phyloP scores from a whole-genome alignment of 352 stramenopile species.

The Globisporangium okanoganense region DNA sequence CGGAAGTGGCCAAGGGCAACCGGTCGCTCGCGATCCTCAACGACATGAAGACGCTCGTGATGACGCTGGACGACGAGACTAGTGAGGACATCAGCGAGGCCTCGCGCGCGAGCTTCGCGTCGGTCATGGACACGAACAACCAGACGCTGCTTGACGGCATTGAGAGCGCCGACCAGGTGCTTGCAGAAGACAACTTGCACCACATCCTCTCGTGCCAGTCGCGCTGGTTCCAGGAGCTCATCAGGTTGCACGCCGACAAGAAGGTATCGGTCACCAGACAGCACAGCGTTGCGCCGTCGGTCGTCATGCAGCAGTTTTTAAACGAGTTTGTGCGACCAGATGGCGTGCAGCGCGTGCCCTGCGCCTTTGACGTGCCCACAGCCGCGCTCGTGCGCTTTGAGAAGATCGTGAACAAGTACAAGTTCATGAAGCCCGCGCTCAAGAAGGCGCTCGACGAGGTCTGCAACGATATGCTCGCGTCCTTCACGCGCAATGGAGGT shows the following conservation, averaged over 20 bases:
- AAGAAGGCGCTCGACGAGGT: conserved; percentile 66
- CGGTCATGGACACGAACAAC: conserved; percentile 19
- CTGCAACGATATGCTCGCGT: conserved; percentile 57
- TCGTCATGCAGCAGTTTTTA: conserved; percentile 37
- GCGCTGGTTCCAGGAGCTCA: conserved; percentile 46
- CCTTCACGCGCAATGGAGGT: conserved; percentile 35
- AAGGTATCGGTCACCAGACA: conserved; percentile 11
- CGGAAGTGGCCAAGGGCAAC: conserved; percentile 55
- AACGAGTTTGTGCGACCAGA: conserved; percentile 21
- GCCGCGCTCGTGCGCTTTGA: conserved; percentile 56
- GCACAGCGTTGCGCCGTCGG: conserved; percentile 10
- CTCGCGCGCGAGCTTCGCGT: conserved; percentile 27
- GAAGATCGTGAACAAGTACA: conserved; percentile 59
- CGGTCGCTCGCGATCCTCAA: conserved; percentile 51
- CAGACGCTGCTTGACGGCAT: conserved; percentile 47
- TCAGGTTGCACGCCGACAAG: conserved; percentile 49
- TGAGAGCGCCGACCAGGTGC: conserved; percentile 42
- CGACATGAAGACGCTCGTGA: conserved; percentile 37
- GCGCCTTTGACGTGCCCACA: conserved; percentile 38
- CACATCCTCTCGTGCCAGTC: conserved; percentile 58
- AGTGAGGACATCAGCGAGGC: conserved; percentile 8
- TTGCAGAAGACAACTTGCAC: conserved; percentile 59
- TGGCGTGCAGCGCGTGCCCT: conserved; percentile 23
- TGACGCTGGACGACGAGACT: conserved; percentile 23
- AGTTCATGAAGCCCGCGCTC: conserved; percentile 50